A percentile compares a stretch with the other conserved stretches of the same genome.
Evolutionary conservation across 495 filamentous ascomycete species (phyloP).

Genomic region (Lophium mytilinum): DNA sequence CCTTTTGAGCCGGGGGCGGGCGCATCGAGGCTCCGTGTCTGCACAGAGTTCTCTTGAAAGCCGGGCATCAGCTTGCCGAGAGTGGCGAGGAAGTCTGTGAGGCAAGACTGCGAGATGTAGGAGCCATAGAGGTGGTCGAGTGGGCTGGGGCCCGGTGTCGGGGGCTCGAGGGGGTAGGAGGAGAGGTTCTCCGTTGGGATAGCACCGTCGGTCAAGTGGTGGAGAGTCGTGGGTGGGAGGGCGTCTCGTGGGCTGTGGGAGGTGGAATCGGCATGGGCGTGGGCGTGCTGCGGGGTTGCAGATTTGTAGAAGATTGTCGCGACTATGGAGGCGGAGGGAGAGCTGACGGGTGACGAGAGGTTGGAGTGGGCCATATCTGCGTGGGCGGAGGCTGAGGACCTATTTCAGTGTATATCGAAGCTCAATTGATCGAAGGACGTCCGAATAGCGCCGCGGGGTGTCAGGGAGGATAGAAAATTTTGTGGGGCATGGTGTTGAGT

Average conservation of each 20-base stretch:
- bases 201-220: slow-evolving; percentile 13
- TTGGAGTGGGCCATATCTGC: neutral
- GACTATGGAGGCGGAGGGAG: slow-evolving; percentile 10
- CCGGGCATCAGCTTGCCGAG: slow-evolving; percentile 45
- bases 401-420: no score
- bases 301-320: slow-evolving; percentile 28
- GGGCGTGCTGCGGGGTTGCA: slow-evolving; percentile 15
- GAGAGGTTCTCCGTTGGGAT: slow-evolving; percentile 56
- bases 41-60: slow-evolving; percentile 62
- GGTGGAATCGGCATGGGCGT: slow-evolving; percentile 14
- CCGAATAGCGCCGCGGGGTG: no score
- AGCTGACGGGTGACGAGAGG: slow-evolving; percentile 2
- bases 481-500: no score
- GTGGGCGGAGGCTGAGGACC: no score
- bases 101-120: slow-evolving; percentile 67
- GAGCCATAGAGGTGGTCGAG: slow-evolving; percentile 63
- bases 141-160: slow-evolving; percentile 53
- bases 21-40: slow-evolving; percentile 37
- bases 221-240: slow-evolving; percentile 15
- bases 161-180: slow-evolving; percentile 64
- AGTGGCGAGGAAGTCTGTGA: slow-evolving; percentile 72
- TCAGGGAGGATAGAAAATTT: no score
- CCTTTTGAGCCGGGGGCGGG: neutral
- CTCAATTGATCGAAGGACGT: no score
- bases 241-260: slow-evolving; percentile 11